phyloP scores from a whole-genome alignment of 2,329 filamentous ascomycete genomes.

The Podosphaera fusca region DNA sequence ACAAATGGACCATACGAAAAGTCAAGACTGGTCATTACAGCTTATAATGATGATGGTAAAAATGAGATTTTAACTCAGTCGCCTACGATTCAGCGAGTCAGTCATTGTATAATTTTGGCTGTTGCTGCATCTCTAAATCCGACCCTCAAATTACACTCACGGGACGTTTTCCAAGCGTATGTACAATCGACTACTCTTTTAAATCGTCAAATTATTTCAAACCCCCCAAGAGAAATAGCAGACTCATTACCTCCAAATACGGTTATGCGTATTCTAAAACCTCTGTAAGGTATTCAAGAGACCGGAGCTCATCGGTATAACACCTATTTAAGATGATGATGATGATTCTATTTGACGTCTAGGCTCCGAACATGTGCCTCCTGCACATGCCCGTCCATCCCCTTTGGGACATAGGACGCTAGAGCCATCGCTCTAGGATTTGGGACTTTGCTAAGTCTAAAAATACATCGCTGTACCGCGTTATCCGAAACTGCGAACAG shows the following conservation, averaged over 20 bases:
- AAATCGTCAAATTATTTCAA: constrained; percentile 2
- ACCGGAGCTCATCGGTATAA: constrained; percentile 3
- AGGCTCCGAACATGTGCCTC: no score
- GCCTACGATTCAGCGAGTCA: neutral
- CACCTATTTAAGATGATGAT: constrained; percentile 1
- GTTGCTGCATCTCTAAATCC: neutral
- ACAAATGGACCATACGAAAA: neutral
- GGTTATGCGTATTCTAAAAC: constrained; percentile 2
- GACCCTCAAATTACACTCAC: neutral
- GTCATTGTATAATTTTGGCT: constrained; percentile 3
- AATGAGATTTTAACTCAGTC: neutral
- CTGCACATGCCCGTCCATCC: no score
- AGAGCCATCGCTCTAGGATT: no score
- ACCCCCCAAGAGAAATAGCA: neutral
- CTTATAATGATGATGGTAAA: neutral
- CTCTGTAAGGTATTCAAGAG: constrained; percentile 4
- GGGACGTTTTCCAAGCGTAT: constrained; percentile 4
- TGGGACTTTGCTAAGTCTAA: no score
- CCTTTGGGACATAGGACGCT: no score
- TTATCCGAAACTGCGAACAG: no score
- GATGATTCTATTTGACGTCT: no score
- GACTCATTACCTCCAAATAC: neutral
- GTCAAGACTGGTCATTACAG: neutral
- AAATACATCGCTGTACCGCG: no score
- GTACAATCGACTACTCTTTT: neutral